Evolutionary conservation across 345 rosid genomes (phyloP).

Genomic region (Mercurialis annua): DNA sequence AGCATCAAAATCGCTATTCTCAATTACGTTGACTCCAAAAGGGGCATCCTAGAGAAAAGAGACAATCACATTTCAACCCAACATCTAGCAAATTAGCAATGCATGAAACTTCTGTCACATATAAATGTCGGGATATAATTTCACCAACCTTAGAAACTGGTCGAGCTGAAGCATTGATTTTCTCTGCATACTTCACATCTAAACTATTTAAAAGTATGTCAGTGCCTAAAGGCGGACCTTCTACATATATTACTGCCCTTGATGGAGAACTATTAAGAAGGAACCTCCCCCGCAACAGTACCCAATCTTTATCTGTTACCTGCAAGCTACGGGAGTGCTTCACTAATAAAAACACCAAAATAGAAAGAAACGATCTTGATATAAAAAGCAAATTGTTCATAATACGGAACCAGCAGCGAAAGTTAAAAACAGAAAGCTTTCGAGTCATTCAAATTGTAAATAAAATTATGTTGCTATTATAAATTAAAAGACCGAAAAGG

Average conservation of each 20-base stretch:
- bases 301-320: constrained; percentile 74
- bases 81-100: background rate
- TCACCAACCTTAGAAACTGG: constrained; percentile 59
- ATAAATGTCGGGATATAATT: background rate
- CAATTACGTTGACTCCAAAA: constrained; percentile 64
- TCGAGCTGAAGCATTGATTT: constrained; percentile 48
- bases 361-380: background rate
- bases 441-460: background rate
- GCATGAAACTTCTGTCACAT: background rate
- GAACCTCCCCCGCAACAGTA: constrained; percentile 69
- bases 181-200: constrained; percentile 64
- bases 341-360: background rate
- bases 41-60: constrained; percentile 46
- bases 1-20: constrained; percentile 56
- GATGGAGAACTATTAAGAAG: constrained; percentile 74
- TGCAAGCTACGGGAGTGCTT: constrained; percentile 40
- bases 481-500: background rate
- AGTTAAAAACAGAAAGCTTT: background rate
- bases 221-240: constrained; percentile 82
- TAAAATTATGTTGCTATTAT: background rate
- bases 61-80: constrained; percentile 6
- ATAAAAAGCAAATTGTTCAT: background rate
- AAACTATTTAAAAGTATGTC: constrained; percentile 75
- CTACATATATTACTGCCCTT: constrained; percentile 63
- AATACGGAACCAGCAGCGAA: background rate